Evolutionary conservation across 495 filamentous ascomycete species (phyloP), one percentile per base, ranked within the genome.

Genomic region (Penicillium roqueforti): DNA sequence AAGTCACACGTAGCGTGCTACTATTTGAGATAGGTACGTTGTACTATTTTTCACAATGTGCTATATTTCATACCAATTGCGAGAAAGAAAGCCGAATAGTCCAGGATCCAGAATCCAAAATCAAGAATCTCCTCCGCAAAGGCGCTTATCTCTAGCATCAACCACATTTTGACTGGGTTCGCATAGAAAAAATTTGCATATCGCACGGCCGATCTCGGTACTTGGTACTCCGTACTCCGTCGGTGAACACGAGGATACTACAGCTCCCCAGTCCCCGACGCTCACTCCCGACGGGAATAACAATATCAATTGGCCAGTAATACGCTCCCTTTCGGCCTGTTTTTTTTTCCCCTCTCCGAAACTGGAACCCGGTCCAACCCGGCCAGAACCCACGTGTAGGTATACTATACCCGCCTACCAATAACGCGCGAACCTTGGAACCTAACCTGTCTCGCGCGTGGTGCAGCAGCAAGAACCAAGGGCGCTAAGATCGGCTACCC

Each of bases 401-500:
- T 32, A 8, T 29, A 16, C 9, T 32, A 32, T 26, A 44, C 10
- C 14, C 50, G 18, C 39, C 14, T 28, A 16, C 22, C n/a, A 10
- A 29, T 4, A 32, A 32, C 13, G n/a, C 20, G 40, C 2, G 16
- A 16, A 16, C 32, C 32, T 16, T 36, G 14, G n/a, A 52, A 34
- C 11, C 39, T 23, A 4, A 4, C 14, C 11, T 18, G 37, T 13
- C 9, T 32, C 50, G 29, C 50, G 29, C 19, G 49, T 51, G 18
- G 49, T 16, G 14, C 19, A 51, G 43, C 25, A 20, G 8, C 39
- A 31, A 19, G 14, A 1, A 40, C 1, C 23, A n/a, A 8, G 25
- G 46, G 51, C 60, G 51, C 53, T 57, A 57, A 57, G 47, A 57
- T 57, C 57, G 54, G 47, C 42, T 29, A 14, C 56, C 53, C 47